Evolutionary conservation across 2,329 filamentous ascomycete genomes (phyloP), one percentile per base, ranked within the genome.

Genomic region (Teratosphaeria gauchensis): DNA sequence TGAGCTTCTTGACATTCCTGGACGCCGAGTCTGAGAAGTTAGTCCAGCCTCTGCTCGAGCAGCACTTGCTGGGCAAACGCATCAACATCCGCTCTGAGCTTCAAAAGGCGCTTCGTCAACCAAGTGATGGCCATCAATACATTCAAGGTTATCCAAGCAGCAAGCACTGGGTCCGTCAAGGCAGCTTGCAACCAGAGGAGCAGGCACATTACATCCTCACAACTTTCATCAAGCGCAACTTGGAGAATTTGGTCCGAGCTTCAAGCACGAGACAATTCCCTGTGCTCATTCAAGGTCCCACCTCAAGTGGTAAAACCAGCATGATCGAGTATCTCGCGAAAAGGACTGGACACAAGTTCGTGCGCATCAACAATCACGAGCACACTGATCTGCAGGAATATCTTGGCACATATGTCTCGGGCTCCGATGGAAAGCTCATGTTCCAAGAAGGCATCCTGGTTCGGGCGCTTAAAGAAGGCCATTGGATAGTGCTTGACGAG

Each of bases 311-410:
- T 63, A 99, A 99, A 75, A 99, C 94, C 0, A 97, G 92, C 74
- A 99, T 99, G 94, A 95, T 99, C 51, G 92, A 97, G 74, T 96
- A 96, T 71, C 81, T 99, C 42, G 92, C 95, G n/a, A 94, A 95
- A 69, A 88, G 89, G 58, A 97, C 91, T 32, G 94, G 95, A 3
- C 96, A 99, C 72, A 94, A 89, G 69, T 99, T 97, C 70, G 91
- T 99, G 51, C 85, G 94, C 61, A 99, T 99, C 78, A 99, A 99
- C 76, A 99, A 99, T 66, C 94, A 99, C 74, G 95, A 99, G 71
- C 94, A 99, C 69, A 99, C 94, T 0, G 94, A 99, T 72, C 78
- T 99, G 42, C 94, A 99, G 73, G 95, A 99, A 71, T 99, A 99
- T 68, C 78, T 99, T 5, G 94, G 94, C 19, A 95, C 91, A 0